These are phyloP conservation scores for Wickerhamomyces sydowiorum DNA, from an alignment of 805 yeast genomes.

Conservation along the genomic window DNA sequence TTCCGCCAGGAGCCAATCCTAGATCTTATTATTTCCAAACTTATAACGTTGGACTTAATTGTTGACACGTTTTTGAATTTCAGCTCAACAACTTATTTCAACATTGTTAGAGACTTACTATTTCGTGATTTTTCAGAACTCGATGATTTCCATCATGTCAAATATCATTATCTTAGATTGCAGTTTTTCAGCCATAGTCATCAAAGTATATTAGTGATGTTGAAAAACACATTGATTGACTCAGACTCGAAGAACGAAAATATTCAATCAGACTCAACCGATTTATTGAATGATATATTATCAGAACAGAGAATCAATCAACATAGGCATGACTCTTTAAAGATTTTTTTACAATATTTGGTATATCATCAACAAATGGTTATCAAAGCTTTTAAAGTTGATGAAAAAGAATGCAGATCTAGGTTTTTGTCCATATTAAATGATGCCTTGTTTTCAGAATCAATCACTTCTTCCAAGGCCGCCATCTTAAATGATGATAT, in stretches of 20 bases:
- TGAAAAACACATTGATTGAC: slow-evolving; percentile 11
- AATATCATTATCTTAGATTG: slow-evolving; percentile 15
- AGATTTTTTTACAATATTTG: slow-evolving; percentile 11
- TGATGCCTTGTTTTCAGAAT: slow-evolving; percentile 4
- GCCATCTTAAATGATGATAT: not conserved
- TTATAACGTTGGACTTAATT: slow-evolving; percentile 28
- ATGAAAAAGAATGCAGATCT: not conserved
- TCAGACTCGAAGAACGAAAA: slow-evolving; percentile 9
- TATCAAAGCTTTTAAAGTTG: slow-evolving; percentile 1
- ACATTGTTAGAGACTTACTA: slow-evolving; percentile 16
- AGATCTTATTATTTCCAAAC: slow-evolving; percentile 31
- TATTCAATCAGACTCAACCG: slow-evolving; percentile 21
- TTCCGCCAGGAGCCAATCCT: slow-evolving; percentile 30
- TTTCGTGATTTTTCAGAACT: slow-evolving; percentile 15
- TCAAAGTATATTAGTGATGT: slow-evolving; percentile 12
- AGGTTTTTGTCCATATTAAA: slow-evolving; percentile 5
- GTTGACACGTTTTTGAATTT: slow-evolving; percentile 26
- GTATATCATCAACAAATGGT: slow-evolving; percentile 10
- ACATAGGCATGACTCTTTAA: slow-evolving; percentile 15
- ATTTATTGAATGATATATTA: slow-evolving; percentile 15
- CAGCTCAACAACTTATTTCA: slow-evolving; percentile 13
- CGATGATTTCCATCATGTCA: slow-evolving; percentile 13
- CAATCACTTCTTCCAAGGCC: not conserved
- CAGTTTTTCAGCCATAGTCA: slow-evolving; percentile 14
- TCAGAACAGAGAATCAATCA: slow-evolving; percentile 8